Conservation (phyloP, 345 rosid genomes). For the Lepidium sativum region DNA sequence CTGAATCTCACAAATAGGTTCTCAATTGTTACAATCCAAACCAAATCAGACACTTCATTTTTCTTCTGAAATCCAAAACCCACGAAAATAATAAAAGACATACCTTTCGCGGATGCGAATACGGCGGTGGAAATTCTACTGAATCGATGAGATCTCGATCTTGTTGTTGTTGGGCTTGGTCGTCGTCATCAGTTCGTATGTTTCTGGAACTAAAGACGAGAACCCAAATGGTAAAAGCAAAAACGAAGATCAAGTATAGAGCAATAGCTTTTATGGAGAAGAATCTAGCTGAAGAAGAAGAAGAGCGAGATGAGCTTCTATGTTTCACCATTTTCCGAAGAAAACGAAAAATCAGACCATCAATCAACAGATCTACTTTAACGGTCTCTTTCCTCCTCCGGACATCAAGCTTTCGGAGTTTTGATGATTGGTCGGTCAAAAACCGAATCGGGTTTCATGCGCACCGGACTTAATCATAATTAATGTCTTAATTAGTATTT, state of each 20-base stretch:
- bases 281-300: slow-evolving; percentile 21
- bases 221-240: slow-evolving; percentile 26
- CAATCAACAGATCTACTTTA: slow-evolving; percentile 24
- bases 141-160: slow-evolving; percentile 13
- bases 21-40: not conserved
- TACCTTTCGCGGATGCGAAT: slow-evolving; percentile 22
- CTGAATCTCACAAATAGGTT: slow-evolving; percentile 1
- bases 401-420: not conserved
- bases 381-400: slow-evolving; percentile 23
- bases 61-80: slow-evolving; percentile 3
- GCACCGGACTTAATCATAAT: not conserved
- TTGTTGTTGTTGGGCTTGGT: slow-evolving; percentile 8
- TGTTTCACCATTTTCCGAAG: slow-evolving; percentile 21
- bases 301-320: slow-evolving; percentile 24
- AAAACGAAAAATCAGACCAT: slow-evolving; percentile 1
- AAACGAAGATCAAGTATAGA: slow-evolving; percentile 23
- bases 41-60: slow-evolving; percentile 1
- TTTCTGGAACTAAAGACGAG: slow-evolving; percentile 26
- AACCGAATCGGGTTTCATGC: too few species aligned
- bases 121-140: slow-evolving; percentile 10
- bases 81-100: not conserved
- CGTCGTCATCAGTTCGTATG: slow-evolving; percentile 36
- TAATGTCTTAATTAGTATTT: too few species aligned
- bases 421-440: too few species aligned
- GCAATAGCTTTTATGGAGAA: slow-evolving; percentile 15